Conservation (phyloP, 441 rosid species). For the Melastoma candidum region DNA sequence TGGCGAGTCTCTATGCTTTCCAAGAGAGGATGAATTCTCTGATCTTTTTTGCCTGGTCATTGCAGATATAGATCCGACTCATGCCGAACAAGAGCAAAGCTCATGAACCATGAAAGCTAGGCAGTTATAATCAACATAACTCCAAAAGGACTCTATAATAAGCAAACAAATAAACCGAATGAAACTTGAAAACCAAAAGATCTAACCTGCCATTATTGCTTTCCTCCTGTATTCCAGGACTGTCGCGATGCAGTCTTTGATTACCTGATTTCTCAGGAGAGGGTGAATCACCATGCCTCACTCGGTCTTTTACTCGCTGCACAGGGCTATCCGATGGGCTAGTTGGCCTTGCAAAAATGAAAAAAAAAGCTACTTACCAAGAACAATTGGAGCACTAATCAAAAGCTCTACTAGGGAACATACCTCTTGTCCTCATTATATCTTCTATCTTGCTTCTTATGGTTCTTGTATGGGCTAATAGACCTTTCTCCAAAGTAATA, state of each 20-base stretch:
- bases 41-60: slow-evolving; percentile 24
- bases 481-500: no score
- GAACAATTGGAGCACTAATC: no score
- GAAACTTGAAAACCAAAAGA: slow-evolving; percentile 6
- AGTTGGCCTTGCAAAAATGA: slow-evolving; percentile 11
- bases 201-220: slow-evolving; percentile 24
- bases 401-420: no score
- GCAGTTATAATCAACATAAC: not conserved
- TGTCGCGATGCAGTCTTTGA: slow-evolving; percentile 18
- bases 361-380: no score
- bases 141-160: no score
- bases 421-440: no score
- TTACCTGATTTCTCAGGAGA: slow-evolving; percentile 27
- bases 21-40: slow-evolving; percentile 22
- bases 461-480: no score
- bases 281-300: slow-evolving; percentile 15
- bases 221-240: slow-evolving; percentile 23
- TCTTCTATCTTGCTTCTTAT: no score
- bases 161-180: not conserved
- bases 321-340: slow-evolving; percentile 27
- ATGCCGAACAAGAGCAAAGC: not conserved
- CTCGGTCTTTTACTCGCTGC: slow-evolving; percentile 18
- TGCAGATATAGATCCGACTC: slow-evolving; percentile 25
- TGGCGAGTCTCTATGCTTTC: slow-evolving; percentile 28
- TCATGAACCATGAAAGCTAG: no score